phyloP scores from a whole-genome alignment of 208 protist species.

The Endotrypanum monterogeii region DNA sequence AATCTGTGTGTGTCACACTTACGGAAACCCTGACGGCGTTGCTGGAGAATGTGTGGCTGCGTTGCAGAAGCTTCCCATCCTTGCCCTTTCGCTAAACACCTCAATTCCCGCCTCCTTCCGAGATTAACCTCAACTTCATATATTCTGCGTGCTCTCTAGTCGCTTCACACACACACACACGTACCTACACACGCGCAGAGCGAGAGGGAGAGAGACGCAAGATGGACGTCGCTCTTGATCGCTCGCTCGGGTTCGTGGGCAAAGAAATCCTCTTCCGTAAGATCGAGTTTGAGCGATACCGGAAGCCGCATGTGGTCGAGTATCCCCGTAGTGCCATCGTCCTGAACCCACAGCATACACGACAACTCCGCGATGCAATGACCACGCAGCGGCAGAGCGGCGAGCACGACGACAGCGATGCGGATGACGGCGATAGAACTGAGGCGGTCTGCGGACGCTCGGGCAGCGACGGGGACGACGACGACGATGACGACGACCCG shows the following conservation, averaged over 20 bases:
- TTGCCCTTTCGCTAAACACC: neutral
- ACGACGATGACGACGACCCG: slow-evolving; percentile 80
- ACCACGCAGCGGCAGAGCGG: neutral
- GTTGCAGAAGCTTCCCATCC: no score
- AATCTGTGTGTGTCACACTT: neutral
- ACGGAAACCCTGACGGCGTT: no score
- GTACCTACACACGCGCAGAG: neutral
- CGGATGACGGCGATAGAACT: slow-evolving; percentile 12
- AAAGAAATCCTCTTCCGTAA: slow-evolving; percentile 67
- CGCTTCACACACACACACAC: slow-evolving; percentile 11
- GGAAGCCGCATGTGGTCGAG: slow-evolving; percentile 76
- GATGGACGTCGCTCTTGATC: slow-evolving; percentile 59
- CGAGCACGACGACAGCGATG: slow-evolving; percentile 7
- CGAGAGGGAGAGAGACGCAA: neutral
- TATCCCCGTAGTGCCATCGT: slow-evolving; percentile 90
- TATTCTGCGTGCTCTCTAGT: neutral
- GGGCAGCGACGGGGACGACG: slow-evolving; percentile 16
- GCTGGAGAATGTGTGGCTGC: no score
- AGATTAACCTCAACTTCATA: slow-evolving; percentile 1
- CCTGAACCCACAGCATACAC: slow-evolving; percentile 85
- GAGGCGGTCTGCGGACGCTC: neutral
- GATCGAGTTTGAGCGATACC: slow-evolving; percentile 87
- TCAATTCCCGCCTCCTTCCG: neutral
- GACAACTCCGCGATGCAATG: slow-evolving; percentile 27
- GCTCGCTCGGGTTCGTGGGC: slow-evolving; percentile 54